A percentile compares a stretch with the other conserved stretches of the same genome.
phyloP scores from a whole-genome alignment of 805 yeast genomes.

The Lachancea meyersii region DNA sequence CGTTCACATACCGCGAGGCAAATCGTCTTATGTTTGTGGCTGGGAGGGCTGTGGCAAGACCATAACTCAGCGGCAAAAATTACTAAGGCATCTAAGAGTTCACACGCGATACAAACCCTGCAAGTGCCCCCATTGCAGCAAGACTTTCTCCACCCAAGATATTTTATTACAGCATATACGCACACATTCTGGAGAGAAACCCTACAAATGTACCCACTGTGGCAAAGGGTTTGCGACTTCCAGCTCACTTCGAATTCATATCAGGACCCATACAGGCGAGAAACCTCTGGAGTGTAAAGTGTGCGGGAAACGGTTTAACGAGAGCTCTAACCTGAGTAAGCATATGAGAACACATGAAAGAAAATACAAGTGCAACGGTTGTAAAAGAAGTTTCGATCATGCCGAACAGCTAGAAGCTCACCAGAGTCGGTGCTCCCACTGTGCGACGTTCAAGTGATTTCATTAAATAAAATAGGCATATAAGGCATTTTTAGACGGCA shows the following conservation, averaged over 20 bases:
- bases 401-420: constrained; percentile 40
- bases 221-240: constrained; percentile 76
- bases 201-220: constrained; percentile 68
- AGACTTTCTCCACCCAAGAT: constrained; percentile 67
- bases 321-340: constrained; percentile 80
- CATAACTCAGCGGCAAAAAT: constrained; percentile 79
- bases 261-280: constrained; percentile 83
- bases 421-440: constrained; percentile 14
- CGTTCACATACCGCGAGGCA: constrained; percentile 69
- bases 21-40: constrained; percentile 58
- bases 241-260: constrained; percentile 76
- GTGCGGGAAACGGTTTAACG: constrained; percentile 81
- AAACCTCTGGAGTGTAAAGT: constrained; percentile 78
- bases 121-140: constrained; percentile 62
- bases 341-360: constrained; percentile 76
- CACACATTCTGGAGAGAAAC: constrained; percentile 86
- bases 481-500: neutral
- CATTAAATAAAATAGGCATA: neutral
- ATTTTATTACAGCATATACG: constrained; percentile 77
- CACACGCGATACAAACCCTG: constrained; percentile 85
- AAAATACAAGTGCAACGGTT: constrained; percentile 43
- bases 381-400: constrained; percentile 48
- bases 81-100: constrained; percentile 77
- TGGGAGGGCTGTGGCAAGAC: constrained; percentile 76
- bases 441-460: neutral